Evolutionary conservation across 2,329 filamentous ascomycete genomes (phyloP).

Genomic region (Ampelomyces quisqualis): DNA sequence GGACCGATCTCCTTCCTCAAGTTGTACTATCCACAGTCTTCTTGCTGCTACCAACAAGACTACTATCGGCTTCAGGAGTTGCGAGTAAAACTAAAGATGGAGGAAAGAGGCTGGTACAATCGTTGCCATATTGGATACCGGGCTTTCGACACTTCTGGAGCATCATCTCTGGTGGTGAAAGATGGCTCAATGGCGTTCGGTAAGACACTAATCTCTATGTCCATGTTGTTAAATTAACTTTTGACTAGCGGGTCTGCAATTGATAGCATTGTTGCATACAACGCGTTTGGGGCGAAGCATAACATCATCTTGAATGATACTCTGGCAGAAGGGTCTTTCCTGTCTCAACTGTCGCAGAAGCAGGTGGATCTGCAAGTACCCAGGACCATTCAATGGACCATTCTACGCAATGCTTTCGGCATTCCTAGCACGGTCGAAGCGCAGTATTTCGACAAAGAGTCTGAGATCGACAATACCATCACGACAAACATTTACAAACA

Average conservation of each 20-base stretch:
- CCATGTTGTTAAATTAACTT: too few relatives aligned
- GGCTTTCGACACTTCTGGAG: conserved; percentile 58
- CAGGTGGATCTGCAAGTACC: conserved; percentile 20
- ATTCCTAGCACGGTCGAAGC: conserved; percentile 24
- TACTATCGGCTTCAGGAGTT: conserved; percentile 26
- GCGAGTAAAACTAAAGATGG: conserved; percentile 23
- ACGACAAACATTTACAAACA: conserved; percentile 49
- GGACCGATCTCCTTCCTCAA: conserved; percentile 34
- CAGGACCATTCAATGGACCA: conserved; percentile 19
- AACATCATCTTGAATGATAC: conserved; percentile 51
- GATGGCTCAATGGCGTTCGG: conserved; percentile 49
- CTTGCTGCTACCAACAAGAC: conserved; percentile 32
- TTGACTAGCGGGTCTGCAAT: conserved; percentile 40
- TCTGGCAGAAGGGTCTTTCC: conserved; percentile 42
- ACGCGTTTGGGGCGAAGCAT: conserved; percentile 53
- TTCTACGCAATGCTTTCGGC: conserved; percentile 34
- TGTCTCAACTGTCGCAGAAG: conserved; percentile 35
- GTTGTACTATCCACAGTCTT: conserved; percentile 31
- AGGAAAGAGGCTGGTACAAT: conserved; percentile 47
- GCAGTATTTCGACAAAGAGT: conserved; percentile 23
- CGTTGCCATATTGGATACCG: conserved; percentile 62
- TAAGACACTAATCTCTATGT: too few relatives aligned
- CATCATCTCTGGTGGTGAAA: conserved; percentile 48
- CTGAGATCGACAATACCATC: conserved; percentile 35
- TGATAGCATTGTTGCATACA: conserved; percentile 51